Conservation (phyloP, 495 filamentous ascomycete genomes). For the Hypoxylon subgilvum region DNA sequence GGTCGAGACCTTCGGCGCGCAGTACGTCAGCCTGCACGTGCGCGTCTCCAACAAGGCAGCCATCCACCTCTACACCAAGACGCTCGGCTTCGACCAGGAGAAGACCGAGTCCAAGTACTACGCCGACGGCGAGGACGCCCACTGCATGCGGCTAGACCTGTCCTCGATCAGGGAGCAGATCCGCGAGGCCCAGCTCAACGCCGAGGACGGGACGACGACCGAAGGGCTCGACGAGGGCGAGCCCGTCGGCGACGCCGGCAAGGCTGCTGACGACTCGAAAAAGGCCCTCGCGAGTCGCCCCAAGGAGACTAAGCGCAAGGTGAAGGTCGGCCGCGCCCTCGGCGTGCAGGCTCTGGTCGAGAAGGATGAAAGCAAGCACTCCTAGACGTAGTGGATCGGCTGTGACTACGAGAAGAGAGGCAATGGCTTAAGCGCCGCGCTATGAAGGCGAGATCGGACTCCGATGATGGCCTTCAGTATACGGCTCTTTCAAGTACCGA, state of each 20-base stretch:
- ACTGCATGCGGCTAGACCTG: constrained; percentile 88
- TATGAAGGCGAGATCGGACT: too few relatives aligned
- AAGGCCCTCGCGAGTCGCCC: constrained; percentile 41
- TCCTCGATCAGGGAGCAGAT: constrained; percentile 62
- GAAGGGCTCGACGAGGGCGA: constrained; percentile 54
- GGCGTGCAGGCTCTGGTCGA: constrained; percentile 88
- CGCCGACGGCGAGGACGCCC: constrained; percentile 96
- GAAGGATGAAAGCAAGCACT: constrained; percentile 68
- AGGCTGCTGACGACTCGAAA: constrained; percentile 45
- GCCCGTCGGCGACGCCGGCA: constrained; percentile 51
- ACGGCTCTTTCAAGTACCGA: too few relatives aligned
- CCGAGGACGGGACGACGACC: constrained; percentile 38
- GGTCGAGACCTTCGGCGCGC: constrained; percentile 88
- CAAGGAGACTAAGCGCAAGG: constrained; percentile 56
- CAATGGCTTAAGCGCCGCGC: not conserved
- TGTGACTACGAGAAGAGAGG: constrained; percentile 3
- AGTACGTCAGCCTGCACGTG: constrained; percentile 94
- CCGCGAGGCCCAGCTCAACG: constrained; percentile 44
- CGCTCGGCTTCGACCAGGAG: constrained; percentile 87
- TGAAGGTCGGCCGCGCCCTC: constrained; percentile 79
- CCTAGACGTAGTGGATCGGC: too few relatives aligned
- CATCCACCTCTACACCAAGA: constrained; percentile 89
- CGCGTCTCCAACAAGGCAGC: constrained; percentile 92
- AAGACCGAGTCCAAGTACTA: constrained; percentile 95
- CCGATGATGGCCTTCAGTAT: too few relatives aligned